Evolutionary conservation across 1,139 yeast species (phyloP), one percentile per base, ranked within the genome.

Genomic region (Blastobotrys ciferrii): DNA sequence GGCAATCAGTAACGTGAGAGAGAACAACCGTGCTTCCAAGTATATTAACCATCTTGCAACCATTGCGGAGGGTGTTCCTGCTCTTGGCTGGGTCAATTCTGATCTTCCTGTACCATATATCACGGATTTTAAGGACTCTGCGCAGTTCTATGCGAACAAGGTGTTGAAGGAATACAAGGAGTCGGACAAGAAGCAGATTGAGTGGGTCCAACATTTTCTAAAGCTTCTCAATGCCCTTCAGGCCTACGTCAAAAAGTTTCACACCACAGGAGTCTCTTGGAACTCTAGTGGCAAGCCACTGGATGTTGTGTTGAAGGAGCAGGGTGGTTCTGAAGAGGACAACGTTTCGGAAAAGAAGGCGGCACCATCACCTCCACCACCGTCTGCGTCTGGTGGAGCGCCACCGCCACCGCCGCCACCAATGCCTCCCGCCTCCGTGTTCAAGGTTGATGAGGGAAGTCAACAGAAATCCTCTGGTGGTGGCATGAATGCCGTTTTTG

Each of bases 81-180:
- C 87, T 2, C 74, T 91, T 53, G 95, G 95, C 15, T 94, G 99
- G 99, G 78, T 91, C 54, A 81, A 87, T 18, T 77, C 81, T 13
- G 80, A 76, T 2, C 80, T 82, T 11, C 87, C 88, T 0, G 80
- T 82, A 14, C 79, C 88, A 1, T 79, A 76, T 57, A 78, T 94
- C 53, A 80, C 85, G 2, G 97, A 91, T 57, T 86, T 83, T 70
- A 87, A 84, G 64, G 98, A 94, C 61, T 81, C 95, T 37, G 88
- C 96, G 35, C 92, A 85, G 64, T 94, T 91, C 69, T 94, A 96
- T 88, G 80, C 95, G 28, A 91, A 94, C 69, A 78, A 96, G 60
- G 84, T 91, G 37, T 70, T 89, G 66, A 91, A 89, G 68, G 96
- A 88, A 54, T 81, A 71, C 70, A 87, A 79, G 65, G 95, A 82